Percentiles rank a stretch among this genome's conserved stretches.
Evolutionary conservation across 2,329 filamentous ascomycete genomes (phyloP).

Genomic region (Penicillium italicum): DNA sequence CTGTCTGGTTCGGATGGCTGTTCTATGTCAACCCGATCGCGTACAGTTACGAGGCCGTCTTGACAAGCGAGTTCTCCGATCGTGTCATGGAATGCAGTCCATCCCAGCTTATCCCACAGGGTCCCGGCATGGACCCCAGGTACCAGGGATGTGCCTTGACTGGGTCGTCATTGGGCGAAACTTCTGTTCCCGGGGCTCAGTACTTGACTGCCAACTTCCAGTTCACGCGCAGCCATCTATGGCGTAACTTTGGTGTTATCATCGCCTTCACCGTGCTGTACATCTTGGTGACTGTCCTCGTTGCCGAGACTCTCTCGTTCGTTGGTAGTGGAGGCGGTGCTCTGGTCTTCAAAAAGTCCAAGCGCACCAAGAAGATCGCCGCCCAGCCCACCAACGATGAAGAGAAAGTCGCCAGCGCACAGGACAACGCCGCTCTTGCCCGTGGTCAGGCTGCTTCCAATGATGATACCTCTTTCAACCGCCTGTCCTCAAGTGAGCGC

Average conservation of each 20-base stretch:
- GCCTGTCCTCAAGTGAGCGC: constrained; percentile 55
- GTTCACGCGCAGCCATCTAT: constrained; percentile 57
- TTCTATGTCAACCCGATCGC: constrained; percentile 53
- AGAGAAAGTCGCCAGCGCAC: constrained; percentile 49
- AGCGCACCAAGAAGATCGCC: constrained; percentile 54
- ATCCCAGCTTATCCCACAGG: constrained; percentile 58
- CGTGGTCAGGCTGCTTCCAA: constrained; percentile 29
- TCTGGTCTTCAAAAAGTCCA: constrained; percentile 68
- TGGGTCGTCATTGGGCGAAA: constrained; percentile 53
- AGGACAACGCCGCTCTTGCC: constrained; percentile 28
- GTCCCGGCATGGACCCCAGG: constrained; percentile 52
- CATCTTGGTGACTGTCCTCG: constrained; percentile 65
- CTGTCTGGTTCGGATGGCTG: constrained; percentile 66
- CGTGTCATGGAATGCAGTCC: constrained; percentile 57
- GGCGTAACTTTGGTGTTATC: constrained; percentile 73
- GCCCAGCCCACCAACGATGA: constrained; percentile 52
- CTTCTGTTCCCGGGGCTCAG: constrained; percentile 50
- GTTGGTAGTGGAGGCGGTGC: constrained; percentile 62
- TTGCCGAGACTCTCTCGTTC: constrained; percentile 66
- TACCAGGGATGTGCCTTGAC: constrained; percentile 62
- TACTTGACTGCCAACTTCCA: constrained; percentile 56
- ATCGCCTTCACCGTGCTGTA: constrained; percentile 74
- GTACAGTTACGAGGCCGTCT: constrained; percentile 65
- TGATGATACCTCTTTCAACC: constrained; percentile 35
- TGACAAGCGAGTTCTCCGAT: constrained; percentile 63